Base-by-base conservation (phyloP, 352 stramenopile genomes). In the Plasmopara viticola region DNA sequence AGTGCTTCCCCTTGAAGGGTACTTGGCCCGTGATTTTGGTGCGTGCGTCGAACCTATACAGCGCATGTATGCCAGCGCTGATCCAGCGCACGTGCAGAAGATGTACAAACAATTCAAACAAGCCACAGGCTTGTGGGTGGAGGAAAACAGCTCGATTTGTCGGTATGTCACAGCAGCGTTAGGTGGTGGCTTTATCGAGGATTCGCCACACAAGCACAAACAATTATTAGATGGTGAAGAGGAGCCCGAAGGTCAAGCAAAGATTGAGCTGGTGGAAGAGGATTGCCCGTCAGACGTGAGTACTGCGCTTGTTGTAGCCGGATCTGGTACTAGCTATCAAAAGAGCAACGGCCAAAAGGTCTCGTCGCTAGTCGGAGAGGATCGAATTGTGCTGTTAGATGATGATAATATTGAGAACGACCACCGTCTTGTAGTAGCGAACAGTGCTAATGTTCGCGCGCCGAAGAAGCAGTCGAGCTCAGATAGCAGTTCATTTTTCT, bases 101-200 rank as follows among this genome's bases (percentile, higher is more conserved):
- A 82, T 93, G 73, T 88, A 86, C 60, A 85, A 88, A 64, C 78
- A 93, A 61, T 93, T 93, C 51, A 84, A 85, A 20, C 71, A 89
- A 38, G 78, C 79, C 13, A 90, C 83, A 14, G 83, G 83, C 9
- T 73, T 88, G 65, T 93, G 83, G 83, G 83, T 93, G 34, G 58
- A 90, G 40, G 83, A 93, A 63, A 93, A 93, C 60, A 90, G 62
- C 42, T 80, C 74, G 15, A 88, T 93, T 40, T 93, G 83, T 41
- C 70, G 70, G 15, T 80, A 93, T 58, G 81, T 89, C 18, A 81
- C 74, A 10, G 74, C 80, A 37, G 74, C 80, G 8, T 62, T 90
- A 12, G 80, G 80, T 20, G 70, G 73, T 9, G 64, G 66, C 3
- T 90, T 88, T 44, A 78, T 90, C 17, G 77, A 88, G 48, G 58